Evolutionary conservation across 2,329 filamentous ascomycete species (phyloP).

Genomic region (Penicillium oxalicum): DNA sequence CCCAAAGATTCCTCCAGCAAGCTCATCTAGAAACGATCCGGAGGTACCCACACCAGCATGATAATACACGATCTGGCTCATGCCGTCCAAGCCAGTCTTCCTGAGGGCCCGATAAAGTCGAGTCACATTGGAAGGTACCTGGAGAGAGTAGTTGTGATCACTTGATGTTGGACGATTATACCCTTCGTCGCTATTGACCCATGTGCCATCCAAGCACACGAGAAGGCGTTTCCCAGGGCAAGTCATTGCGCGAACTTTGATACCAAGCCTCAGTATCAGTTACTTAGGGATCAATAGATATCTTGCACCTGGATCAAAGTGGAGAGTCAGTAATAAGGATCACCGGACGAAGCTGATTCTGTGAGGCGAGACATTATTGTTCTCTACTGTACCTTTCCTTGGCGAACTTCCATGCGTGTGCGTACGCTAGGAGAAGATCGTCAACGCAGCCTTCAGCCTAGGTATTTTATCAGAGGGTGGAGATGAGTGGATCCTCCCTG

Average conservation of each 20-base stretch:
- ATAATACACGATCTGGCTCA: conserved; percentile 14
- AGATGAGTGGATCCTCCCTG: too few species aligned
- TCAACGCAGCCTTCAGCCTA: too few species aligned
- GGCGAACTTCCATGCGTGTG: too few species aligned
- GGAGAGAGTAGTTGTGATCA: conserved; percentile 13
- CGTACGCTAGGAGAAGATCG: too few species aligned
- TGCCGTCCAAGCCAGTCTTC: conserved; percentile 12
- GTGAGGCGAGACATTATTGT: too few species aligned
- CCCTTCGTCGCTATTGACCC: conserved; percentile 18
- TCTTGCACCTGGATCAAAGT: too few species aligned
- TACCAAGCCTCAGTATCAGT: too few species aligned
- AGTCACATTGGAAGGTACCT: conserved; percentile 15
- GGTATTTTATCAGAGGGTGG: too few species aligned
- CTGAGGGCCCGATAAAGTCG: conserved; percentile 12
- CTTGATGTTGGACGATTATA: conserved; percentile 10
- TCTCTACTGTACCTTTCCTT: neutral
- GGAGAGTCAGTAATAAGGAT: too few species aligned
- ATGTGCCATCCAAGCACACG: conserved; percentile 16
- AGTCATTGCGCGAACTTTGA: conserved; percentile 7
- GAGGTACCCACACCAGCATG: conserved; percentile 14
- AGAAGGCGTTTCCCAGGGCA: conserved; percentile 13
- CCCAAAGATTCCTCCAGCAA: conserved; percentile 15
- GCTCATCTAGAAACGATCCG: conserved; percentile 10
- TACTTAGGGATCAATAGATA: too few species aligned
- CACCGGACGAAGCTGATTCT: too few species aligned